Evolutionary conservation across 2,329 filamentous ascomycete species (phyloP).

Genomic region (Trichophyton mentagrophytes): DNA sequence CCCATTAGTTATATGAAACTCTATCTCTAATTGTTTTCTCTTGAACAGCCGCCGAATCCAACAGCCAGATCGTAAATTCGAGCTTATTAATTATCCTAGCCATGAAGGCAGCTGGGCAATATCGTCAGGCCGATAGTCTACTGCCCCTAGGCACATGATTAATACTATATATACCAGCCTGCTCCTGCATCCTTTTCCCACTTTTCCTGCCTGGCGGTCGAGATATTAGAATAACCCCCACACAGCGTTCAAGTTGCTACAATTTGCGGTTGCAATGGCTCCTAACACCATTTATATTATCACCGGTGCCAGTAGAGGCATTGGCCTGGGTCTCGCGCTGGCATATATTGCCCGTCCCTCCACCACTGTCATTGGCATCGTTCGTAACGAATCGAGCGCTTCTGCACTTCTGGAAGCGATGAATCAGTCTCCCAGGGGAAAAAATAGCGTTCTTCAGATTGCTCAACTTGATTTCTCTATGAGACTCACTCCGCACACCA

Average conservation of each 20-base stretch:
- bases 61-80: neutral
- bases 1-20: too few relatives aligned
- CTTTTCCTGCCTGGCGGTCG: neutral
- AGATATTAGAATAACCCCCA: neutral
- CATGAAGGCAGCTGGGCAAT: neutral
- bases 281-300: constrained; percentile 20
- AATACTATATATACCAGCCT: neutral
- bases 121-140: neutral
- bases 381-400: constrained; percentile 12
- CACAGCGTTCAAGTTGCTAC: neutral
- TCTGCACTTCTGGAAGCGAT: constrained; percentile 8
- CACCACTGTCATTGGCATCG: constrained; percentile 17
- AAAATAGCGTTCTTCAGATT: constrained; percentile 13
- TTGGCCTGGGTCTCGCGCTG: constrained; percentile 18
- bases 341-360: constrained; percentile 15
- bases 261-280: neutral
- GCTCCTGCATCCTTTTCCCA: neutral
- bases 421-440: neutral
- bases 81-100: neutral
- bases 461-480: constrained; percentile 16
- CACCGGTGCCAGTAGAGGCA: constrained; percentile 21
- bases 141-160: neutral
- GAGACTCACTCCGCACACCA: constrained; percentile 8
- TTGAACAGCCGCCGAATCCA: neutral
- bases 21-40: too few relatives aligned